Base-by-base conservation (phyloP, 805 yeast species). In the Metschnikowia cubensis region DNA sequence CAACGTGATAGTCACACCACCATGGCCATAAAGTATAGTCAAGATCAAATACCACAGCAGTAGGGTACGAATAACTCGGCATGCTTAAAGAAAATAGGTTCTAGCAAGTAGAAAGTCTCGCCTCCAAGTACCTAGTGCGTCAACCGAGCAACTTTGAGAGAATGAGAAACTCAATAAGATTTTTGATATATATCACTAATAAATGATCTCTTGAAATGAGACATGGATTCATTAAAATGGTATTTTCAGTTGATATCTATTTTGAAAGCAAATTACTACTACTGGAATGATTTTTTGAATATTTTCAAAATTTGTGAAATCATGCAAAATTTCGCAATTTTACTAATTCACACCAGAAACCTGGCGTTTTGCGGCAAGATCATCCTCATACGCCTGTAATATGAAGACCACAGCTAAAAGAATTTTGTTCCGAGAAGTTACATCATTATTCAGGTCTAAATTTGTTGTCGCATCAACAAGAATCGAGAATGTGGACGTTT, bases 1-100 rank as follows among this genome's bases (percentile, higher is more conserved):
- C 64, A 18, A 87, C 73, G 59, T 86, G 91, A 0, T 89, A 85
- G 58, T 86, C 91, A 64, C 91, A 85, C 91, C 91, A 86, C 53
- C 84, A 82, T 46, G 87, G 91, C 94, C 94, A 86, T 33, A 86
- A 65, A 0, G 94, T 86, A 60, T 82, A 86, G 62, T 86, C 94
- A 39, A 86, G 67, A 56, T 86, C 94, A 62, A 86, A 84, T 0
- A 86, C 90, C 10, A 85, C 83, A 1, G 80, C 83, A 8, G 52
- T 52, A 3, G 74, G 74, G 48, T 68, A 69, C 17, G 49, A 50
- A 39, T 45, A 49, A 11, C 32, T 36, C 4, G 40, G 46, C 46
- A 43, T 43, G n/a, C 10, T 42, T 21, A 4, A 3, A 11, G 8
- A 5, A 32, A 11, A 21, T 8, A 36, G 15, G 3, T 6, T 38